Evolutionary conservation across 371 early-diverging fungal genomes (phyloP).

Genomic region (Rhizomucor pusillus): DNA sequence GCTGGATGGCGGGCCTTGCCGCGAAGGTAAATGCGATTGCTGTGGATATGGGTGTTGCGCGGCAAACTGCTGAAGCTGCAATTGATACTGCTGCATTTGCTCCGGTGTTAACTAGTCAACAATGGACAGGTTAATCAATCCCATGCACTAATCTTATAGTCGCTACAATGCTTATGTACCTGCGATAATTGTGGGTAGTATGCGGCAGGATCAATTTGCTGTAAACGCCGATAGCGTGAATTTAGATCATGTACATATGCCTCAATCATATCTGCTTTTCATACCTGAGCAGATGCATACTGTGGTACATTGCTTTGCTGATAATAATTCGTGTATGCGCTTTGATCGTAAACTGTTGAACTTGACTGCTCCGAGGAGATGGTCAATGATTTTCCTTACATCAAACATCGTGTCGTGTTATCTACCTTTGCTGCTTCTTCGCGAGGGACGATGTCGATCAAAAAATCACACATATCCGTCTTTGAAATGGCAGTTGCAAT

Average conservation of each 20-base stretch:
- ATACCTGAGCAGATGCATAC: no score
- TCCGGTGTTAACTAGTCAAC: constrained; percentile 30
- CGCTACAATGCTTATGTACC: no score
- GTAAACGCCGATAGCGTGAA: no score
- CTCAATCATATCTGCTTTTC: no score
- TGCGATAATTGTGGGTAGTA: constrained; percentile 25
- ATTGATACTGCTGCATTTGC: constrained; percentile 40
- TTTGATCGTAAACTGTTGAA: no score
- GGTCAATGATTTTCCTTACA: no score
- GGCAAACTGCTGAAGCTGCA: constrained; percentile 35
- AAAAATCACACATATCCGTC: constrained; percentile 97
- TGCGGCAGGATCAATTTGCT: constrained; percentile 11
- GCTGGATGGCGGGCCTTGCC: no score
- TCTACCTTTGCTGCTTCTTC: constrained; percentile 63
- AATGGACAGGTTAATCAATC: neutral
- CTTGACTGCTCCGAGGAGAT: neutral
- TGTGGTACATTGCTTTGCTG: no score
- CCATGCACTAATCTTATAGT: no score
- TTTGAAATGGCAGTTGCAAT: constrained; percentile 93
- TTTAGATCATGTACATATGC: no score
- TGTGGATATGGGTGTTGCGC: constrained; percentile 21
- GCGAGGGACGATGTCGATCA: constrained; percentile 98
- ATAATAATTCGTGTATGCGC: no score
- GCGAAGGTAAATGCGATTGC: no score
- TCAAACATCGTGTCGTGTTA: neutral